phyloP scores from a whole-genome alignment of 371 early-diverging fungal genomes.

The Syncephalastrum contaminatum region DNA sequence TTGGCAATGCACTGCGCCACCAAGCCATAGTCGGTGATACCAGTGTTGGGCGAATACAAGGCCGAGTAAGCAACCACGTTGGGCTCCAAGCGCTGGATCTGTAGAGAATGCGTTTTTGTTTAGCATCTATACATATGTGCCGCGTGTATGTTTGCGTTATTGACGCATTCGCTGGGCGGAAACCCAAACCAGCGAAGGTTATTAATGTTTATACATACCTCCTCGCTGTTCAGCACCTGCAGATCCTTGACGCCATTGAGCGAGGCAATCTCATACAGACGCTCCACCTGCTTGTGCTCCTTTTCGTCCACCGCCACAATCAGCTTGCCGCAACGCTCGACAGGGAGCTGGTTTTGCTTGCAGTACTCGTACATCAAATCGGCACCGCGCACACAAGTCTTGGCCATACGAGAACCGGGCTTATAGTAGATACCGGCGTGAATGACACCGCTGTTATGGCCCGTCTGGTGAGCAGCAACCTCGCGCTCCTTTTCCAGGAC shows the following conservation, averaged over 20 bases:
- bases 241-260: constrained; percentile 49
- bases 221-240: constrained; percentile 41
- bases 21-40: constrained; percentile 45
- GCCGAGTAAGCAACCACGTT: constrained; percentile 51
- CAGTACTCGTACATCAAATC: constrained; percentile 54
- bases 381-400: constrained; percentile 47
- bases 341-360: constrained; percentile 47
- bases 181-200: not conserved
- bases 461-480: constrained; percentile 52
- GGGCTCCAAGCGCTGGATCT: constrained; percentile 47
- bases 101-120: not conserved
- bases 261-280: constrained; percentile 38
- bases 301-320: constrained; percentile 47
- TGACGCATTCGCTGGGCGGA: not conserved
- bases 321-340: constrained; percentile 49
- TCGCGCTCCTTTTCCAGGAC: constrained; percentile 52
- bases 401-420: constrained; percentile 51
- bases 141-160: not conserved
- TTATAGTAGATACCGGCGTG: constrained; percentile 53
- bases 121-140: not conserved
- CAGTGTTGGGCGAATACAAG: constrained; percentile 52
- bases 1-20: constrained; percentile 50
- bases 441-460: constrained; percentile 52
- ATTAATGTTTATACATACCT: constrained; percentile 23
- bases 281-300: constrained; percentile 46